Evolutionary conservation across 495 filamentous ascomycete species (phyloP).

Genomic region (Neurospora sp.): DNA sequence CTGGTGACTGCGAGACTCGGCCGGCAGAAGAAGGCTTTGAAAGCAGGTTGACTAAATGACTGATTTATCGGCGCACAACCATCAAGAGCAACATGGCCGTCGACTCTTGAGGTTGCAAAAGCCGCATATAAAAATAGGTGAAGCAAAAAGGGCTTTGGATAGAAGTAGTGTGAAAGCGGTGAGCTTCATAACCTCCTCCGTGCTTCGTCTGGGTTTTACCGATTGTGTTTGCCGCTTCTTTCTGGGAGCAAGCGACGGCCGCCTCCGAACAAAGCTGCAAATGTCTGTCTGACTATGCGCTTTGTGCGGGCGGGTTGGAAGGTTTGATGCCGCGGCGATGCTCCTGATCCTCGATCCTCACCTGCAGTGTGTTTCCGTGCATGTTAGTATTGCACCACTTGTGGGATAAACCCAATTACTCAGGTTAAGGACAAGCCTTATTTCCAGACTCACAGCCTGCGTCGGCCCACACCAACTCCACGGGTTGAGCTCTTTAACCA

Average conservation of each 20-base stretch:
- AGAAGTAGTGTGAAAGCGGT: neutral
- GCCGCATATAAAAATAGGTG: neutral
- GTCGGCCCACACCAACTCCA: neutral
- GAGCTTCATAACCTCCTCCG: neutral
- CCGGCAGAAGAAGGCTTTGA: neutral
- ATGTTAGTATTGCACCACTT: neutral
- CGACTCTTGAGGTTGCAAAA: neutral
- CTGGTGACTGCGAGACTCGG: neutral
- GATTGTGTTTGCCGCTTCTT: neutral
- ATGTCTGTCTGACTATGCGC: neutral
- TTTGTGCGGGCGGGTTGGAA: neutral
- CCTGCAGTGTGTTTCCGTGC: neutral
- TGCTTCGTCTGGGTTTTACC: neutral
- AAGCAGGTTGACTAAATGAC: neutral
- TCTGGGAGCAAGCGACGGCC: neutral
- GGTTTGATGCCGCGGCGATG: neutral
- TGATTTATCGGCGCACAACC: neutral
- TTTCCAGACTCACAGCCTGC: neutral
- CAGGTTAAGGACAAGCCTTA: neutral
- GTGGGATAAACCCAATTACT: neutral
- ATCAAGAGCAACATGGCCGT: neutral
- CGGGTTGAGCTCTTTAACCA: neutral
- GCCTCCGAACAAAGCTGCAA: neutral
- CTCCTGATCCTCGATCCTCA: neutral
- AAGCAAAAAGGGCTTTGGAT: neutral